A percentile compares a stretch with the other conserved stretches of the same genome.
phyloP scores from a whole-genome alignment of 192 early-diverging fungal species.

The Entomortierella lignicola region DNA sequence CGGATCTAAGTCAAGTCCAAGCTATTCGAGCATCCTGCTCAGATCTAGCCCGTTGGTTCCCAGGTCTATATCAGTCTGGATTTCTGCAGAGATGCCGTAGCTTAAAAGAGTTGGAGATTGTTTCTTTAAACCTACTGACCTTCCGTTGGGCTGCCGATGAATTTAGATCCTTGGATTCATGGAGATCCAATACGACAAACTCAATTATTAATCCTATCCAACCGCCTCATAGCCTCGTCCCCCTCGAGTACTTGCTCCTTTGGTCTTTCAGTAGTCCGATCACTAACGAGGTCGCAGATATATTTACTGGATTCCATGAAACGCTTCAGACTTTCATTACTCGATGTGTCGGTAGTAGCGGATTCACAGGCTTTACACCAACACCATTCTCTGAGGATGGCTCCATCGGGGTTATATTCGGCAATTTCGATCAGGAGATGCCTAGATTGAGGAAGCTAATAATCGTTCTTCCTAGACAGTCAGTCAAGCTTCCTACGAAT shows the following conservation, averaged over 20 bases:
- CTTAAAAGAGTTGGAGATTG: not conserved
- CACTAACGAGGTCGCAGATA: slow-evolving; percentile 5
- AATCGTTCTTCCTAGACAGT: not conserved
- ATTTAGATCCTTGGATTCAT: not conserved
- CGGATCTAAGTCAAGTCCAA: not conserved
- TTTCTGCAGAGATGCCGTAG: slow-evolving; percentile 16
- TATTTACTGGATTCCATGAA: not conserved
- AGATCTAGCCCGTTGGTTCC: not conserved
- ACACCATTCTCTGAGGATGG: not conserved
- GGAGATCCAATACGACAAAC: no score
- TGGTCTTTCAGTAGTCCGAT: not conserved
- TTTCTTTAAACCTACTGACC: not conserved
- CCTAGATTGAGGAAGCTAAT: not conserved
- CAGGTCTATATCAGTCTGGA: not conserved
- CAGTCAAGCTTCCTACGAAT: not conserved
- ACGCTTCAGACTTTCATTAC: slow-evolving; percentile 1
- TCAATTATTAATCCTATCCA: not conserved
- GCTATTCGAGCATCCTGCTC: not conserved
- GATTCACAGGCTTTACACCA: not conserved
- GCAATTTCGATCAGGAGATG: not conserved
- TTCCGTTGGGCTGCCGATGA: slow-evolving; percentile 25
- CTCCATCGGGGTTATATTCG: not conserved
- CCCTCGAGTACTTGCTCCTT: not conserved
- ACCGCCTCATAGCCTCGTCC: not conserved
- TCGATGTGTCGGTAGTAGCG: no score